Base-by-base conservation (phyloP, 1,284 basidiomycete genomes). In the Cryptococcus hybrid region DNA sequence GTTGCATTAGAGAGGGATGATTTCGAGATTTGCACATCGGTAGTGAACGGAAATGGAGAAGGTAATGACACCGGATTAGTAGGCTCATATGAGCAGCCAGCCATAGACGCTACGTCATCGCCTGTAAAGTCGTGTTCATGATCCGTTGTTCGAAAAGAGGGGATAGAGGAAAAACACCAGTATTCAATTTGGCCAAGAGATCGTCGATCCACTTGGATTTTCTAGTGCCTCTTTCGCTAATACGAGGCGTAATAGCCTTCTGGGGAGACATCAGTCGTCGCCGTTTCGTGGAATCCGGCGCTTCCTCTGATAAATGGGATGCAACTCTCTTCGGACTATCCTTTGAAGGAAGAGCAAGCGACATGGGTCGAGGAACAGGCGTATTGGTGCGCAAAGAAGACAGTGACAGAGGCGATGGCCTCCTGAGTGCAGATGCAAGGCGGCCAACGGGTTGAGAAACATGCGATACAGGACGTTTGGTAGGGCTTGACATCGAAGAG, bases 1-100 rank as follows among this genome's bases (percentile, higher is more conserved):
- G 69, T 72, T 40, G 87, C 85, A 18, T 72, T 69, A 13, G 65
- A 68, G 49, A 93, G 79, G 60, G 86, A 83, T 7, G 77, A 73
- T 56, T 84, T 51, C 5, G 60, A 45, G 46, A 76, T 59, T 0
- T 54, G 57, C 13, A 69, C 51, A 7, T 65, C 51, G 11, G 51
- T 42, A 7, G 48, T 48, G 3, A 34, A 43, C 6, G 37, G 30
- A 30, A 30, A 30, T 4, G 30, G 30, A 30, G 30, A 30, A 3
- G 30, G 30, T 30, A 30, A 30, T 30, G 30, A 30, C 30, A 30
- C 30, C 30, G 30, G 30, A 30, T 30, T 30, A 30, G 30, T 30
- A 3, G 30, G 30, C 30, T 30, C 30, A 30, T 30, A 4, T 30
- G 30, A 30, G 30, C 30, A 30, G 30, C 30, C 3, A 30, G 30